A percentile compares a stretch with the other conserved stretches of the same genome.
These are phyloP conservation scores for Knufia fluminis DNA, from an alignment of 2,329 filamentous ascomycete genomes.

Conservation along the genomic window DNA sequence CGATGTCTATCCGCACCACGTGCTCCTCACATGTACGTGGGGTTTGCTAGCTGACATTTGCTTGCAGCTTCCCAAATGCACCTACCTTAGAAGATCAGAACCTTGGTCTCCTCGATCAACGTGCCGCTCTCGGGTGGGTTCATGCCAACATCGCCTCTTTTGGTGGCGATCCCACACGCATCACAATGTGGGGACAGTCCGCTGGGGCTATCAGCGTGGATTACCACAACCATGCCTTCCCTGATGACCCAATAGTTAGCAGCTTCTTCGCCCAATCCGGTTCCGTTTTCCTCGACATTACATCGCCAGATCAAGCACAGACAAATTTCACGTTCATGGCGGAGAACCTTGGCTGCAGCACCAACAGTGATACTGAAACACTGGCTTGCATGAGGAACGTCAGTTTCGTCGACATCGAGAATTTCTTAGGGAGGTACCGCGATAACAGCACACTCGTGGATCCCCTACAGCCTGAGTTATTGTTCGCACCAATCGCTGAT, in stretches of 20 bases:
- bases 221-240: conserved; percentile 20
- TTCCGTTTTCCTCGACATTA: conserved; percentile 8
- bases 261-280: conserved; percentile 20
- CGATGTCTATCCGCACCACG: background rate
- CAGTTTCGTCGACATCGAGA: conserved; percentile 22
- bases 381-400: conserved; percentile 26
- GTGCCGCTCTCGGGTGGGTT: conserved; percentile 35
- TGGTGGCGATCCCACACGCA: conserved; percentile 40
- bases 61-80: conserved; percentile 30
- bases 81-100: conserved; percentile 32
- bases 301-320: conserved; percentile 16
- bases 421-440: conserved; percentile 24
- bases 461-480: conserved; percentile 14
- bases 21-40: no score
- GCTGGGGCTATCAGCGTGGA: conserved; percentile 23
- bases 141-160: conserved; percentile 43
- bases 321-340: conserved; percentile 27
- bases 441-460: conserved; percentile 12
- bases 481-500: conserved; percentile 23
- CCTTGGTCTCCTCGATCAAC: conserved; percentile 46
- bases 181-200: conserved; percentile 37
- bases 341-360: conserved; percentile 24
- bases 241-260: conserved; percentile 22
- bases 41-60: conserved; percentile 38
- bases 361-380: conserved; percentile 20